phyloP scores from a whole-genome alignment of 2,329 filamentous ascomycete species.

The Colletotrichum falcatum region DNA sequence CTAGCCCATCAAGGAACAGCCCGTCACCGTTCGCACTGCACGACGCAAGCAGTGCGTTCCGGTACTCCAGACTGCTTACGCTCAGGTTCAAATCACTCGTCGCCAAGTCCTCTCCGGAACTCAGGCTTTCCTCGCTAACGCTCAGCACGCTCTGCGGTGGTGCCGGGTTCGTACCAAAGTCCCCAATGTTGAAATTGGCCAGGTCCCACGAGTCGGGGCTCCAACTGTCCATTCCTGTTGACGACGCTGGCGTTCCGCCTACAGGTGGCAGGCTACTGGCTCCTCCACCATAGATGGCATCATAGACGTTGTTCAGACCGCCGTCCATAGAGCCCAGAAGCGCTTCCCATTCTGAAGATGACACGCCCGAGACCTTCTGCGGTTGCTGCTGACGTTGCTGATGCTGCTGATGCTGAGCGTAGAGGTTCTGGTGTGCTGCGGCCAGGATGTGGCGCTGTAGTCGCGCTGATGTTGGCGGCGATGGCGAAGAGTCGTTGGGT shows the following conservation, averaged over 20 bases:
- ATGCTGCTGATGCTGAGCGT: slow-evolving; percentile 49
- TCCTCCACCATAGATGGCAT: slow-evolving; percentile 79
- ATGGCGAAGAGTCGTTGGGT: slow-evolving; percentile 59
- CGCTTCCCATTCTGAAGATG: slow-evolving; percentile 83
- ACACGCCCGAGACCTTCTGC: slow-evolving; percentile 60
- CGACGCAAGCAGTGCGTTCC: slow-evolving; percentile 45
- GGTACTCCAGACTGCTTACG: slow-evolving; percentile 52
- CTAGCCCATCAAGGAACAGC: slow-evolving; percentile 57
- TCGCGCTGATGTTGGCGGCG: slow-evolving; percentile 60
- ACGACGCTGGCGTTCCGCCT: slow-evolving; percentile 57
- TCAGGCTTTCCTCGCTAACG: slow-evolving; percentile 69
- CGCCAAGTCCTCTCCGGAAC: slow-evolving; percentile 64
- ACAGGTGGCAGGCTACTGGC: slow-evolving; percentile 57
- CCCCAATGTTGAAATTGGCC: slow-evolving; percentile 61
- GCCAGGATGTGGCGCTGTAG: slow-evolving; percentile 49
- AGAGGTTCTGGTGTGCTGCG: slow-evolving; percentile 47
- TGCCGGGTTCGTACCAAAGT: slow-evolving; percentile 57
- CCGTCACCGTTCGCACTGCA: slow-evolving; percentile 42
- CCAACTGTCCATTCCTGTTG: slow-evolving; percentile 59
- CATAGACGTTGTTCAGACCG: slow-evolving; percentile 85
- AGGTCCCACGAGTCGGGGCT: slow-evolving; percentile 70
- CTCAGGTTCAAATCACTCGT: slow-evolving; percentile 44
- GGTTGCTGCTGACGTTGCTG: slow-evolving; percentile 40
- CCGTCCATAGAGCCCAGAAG: slow-evolving; percentile 84
- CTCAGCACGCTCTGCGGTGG: slow-evolving; percentile 66